Evolutionary conservation across 1,139 yeast genomes (phyloP).

Genomic region (Lodderomyces margitis): DNA sequence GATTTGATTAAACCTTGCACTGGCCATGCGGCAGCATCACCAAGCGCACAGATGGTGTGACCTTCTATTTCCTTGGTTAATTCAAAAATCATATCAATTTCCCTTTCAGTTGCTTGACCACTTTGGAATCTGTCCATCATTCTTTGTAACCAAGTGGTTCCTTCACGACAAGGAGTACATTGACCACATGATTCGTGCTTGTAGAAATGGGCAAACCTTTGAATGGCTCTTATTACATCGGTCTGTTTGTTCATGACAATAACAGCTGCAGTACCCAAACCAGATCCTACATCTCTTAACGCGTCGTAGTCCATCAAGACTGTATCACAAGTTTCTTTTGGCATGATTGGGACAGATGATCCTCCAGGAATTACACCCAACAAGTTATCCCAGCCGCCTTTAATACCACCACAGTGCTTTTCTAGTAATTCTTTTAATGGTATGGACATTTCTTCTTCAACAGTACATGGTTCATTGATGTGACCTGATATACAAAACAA

Average conservation of each 20-base stretch:
- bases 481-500: slow-evolving; percentile 85
- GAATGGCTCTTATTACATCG: slow-evolving; percentile 80
- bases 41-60: slow-evolving; percentile 87
- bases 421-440: slow-evolving; percentile 78
- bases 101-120: slow-evolving; percentile 78
- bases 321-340: slow-evolving; percentile 61
- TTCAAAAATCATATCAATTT: slow-evolving; percentile 80
- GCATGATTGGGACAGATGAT: slow-evolving; percentile 78
- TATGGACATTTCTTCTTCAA: slow-evolving; percentile 90
- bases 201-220: slow-evolving; percentile 77
- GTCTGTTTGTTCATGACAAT: slow-evolving; percentile 86
- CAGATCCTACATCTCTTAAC: slow-evolving; percentile 78
- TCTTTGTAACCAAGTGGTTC: slow-evolving; percentile 80
- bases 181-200: slow-evolving; percentile 93
- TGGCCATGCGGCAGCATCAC: slow-evolving; percentile 95
- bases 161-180: slow-evolving; percentile 94
- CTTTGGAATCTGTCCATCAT: slow-evolving; percentile 78
- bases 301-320: slow-evolving; percentile 86
- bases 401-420: slow-evolving; percentile 85
- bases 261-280: slow-evolving; percentile 90
- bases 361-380: slow-evolving; percentile 89
- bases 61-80: slow-evolving; percentile 84
- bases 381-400: slow-evolving; percentile 89
- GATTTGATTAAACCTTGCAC: slow-evolving; percentile 81
- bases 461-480: slow-evolving; percentile 88